Base-by-base conservation (phyloP, 192 early-diverging fungal genomes). In the Coemansia sp. region DNA sequence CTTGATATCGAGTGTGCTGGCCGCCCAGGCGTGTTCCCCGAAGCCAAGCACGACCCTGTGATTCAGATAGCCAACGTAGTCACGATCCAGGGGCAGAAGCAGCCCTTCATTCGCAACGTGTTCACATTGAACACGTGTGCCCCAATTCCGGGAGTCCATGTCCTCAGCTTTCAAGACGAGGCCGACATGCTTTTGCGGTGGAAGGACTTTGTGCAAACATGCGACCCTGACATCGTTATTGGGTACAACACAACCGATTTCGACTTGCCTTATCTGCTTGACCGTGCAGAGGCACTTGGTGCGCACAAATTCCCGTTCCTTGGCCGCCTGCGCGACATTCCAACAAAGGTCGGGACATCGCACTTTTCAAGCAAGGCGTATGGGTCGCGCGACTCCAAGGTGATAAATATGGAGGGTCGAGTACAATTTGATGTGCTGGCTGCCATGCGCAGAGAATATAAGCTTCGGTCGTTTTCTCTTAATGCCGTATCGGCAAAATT, bases 1-100 rank as follows among this genome's bases (percentile, higher is more conserved):
- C 95, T 99, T 67, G 97, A 99, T 91, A 99, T 99, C 63, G 97
- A 99, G 81, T 99, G 97, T 61, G 92, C 94, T 30, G 97, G 97
- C 26, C 85, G 97, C 15, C 92, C 95, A 67, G 97, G 97, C 55
- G 81, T 95, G 24, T 99, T 99, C 57, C 97, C 97, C 6, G 97
- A 99, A 58, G 84, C 97, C 30, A 73, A 92, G 61, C 66, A 88
- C 4, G 97, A 99, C 68, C 93, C 96, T 0, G 92, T 99, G 43
- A 99, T 99, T 63, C 97, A 99, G 78, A 98, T 99, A 63, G 97
- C 97, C 15, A 94, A 90, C 66, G 89, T 96, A 51, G 91, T 99
- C 8, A 95, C 94, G 5, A 68, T 94, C 1, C 97, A 98, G 86
- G 94, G 94, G 20, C 88, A 96, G 67, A 85, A 75, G 36, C 89